Conservation (phyloP, 2,329 filamentous ascomycete species). For the Alternaria metachromatica region DNA sequence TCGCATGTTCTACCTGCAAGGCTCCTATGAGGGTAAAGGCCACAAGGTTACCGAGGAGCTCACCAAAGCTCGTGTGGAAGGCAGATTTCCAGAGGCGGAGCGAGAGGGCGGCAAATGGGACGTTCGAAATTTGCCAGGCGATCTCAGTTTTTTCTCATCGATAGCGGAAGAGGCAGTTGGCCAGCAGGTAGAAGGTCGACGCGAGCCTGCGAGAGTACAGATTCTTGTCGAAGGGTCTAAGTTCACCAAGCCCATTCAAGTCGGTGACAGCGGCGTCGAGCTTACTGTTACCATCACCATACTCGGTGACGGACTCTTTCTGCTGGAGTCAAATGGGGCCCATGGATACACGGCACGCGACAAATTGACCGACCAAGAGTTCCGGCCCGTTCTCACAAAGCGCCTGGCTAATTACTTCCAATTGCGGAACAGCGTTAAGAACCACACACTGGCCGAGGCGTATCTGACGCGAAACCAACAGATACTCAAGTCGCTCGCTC, state of each 20-base stretch:
- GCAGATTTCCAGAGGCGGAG: slow-evolving; percentile 81
- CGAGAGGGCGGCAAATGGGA: slow-evolving; percentile 83
- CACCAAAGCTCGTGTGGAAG: slow-evolving; percentile 83
- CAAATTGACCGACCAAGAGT: slow-evolving; percentile 73
- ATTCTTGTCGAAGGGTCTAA: slow-evolving; percentile 75
- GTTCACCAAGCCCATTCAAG: slow-evolving; percentile 61
- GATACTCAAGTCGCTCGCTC: slow-evolving; percentile 72
- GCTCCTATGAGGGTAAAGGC: slow-evolving; percentile 79
- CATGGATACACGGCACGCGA: slow-evolving; percentile 77
- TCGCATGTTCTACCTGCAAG: slow-evolving; percentile 70
- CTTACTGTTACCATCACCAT: slow-evolving; percentile 69
- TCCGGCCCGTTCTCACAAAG: slow-evolving; percentile 76
- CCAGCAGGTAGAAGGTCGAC: slow-evolving; percentile 67
- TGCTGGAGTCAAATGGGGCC: slow-evolving; percentile 67
- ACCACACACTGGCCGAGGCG: slow-evolving; percentile 68
- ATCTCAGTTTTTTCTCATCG: slow-evolving; percentile 65
- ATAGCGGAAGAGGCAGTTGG: slow-evolving; percentile 74
- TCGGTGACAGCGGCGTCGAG: slow-evolving; percentile 66
- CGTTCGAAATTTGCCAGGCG: slow-evolving; percentile 69
- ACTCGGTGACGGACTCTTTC: slow-evolving; percentile 62
- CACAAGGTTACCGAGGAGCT: slow-evolving; percentile 82
- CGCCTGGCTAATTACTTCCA: slow-evolving; percentile 76
- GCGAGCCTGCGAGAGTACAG: slow-evolving; percentile 71
- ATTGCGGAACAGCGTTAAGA: slow-evolving; percentile 71
- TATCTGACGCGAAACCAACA: slow-evolving; percentile 81